Percentiles rank a stretch among this genome's conserved stretches.
phyloP scores from a whole-genome alignment of 2,329 filamentous ascomycete genomes.

The Diplodia seriata region DNA sequence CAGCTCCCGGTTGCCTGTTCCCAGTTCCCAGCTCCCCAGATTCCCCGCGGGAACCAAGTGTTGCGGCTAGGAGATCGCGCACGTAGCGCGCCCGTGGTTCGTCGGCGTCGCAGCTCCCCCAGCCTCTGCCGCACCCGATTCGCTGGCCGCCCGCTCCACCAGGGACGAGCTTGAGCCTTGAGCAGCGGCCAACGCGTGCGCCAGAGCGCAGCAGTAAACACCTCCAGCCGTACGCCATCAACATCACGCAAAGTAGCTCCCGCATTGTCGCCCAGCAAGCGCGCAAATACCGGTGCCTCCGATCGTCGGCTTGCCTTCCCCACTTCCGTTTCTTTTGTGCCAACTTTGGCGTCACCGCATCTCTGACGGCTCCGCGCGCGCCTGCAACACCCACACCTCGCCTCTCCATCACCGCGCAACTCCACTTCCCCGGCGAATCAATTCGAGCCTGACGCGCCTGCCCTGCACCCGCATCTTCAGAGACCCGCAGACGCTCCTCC shows the following conservation, averaged over 20 bases:
- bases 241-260: not conserved
- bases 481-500: constrained; percentile 23
- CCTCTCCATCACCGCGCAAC: constrained; percentile 46
- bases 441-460: constrained; percentile 21
- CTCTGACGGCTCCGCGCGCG: constrained; percentile 31
- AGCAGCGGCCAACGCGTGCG: constrained; percentile 27
- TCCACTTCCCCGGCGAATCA: constrained; percentile 34
- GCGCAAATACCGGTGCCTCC: constrained; percentile 13
- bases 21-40: constrained; percentile 7
- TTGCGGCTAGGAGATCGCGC: constrained; percentile 38
- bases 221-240: constrained; percentile 5
- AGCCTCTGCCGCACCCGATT: constrained; percentile 29
- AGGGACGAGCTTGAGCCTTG: constrained; percentile 30
- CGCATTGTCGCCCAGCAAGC: constrained; percentile 1
- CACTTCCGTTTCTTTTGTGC: constrained; percentile 30
- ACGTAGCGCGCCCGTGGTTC: constrained; percentile 40
- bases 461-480: constrained; percentile 23
- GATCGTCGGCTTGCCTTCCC: constrained; percentile 31
- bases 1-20: constrained; percentile 9
- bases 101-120: constrained; percentile 33
- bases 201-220: constrained; percentile 26
- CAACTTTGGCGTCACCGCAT: constrained; percentile 33
- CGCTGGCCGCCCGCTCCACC: constrained; percentile 29
- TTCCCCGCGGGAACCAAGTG: constrained; percentile 35
- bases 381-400: constrained; percentile 39